Conservation (phyloP, 1,139 yeast species). For the Lodderomyces jiufengensis region DNA sequence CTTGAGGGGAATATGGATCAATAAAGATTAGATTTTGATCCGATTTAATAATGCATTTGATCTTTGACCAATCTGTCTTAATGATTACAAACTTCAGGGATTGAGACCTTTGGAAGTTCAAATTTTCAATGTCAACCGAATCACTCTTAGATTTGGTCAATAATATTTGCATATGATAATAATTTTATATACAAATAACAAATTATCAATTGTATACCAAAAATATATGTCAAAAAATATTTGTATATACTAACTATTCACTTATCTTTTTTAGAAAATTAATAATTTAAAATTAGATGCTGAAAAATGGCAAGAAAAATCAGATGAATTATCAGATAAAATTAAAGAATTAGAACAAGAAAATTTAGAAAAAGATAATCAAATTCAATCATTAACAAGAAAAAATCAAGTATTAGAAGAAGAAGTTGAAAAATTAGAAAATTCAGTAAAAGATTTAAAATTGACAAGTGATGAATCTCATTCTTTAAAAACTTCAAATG, state of each 20-base stretch:
- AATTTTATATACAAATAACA: too few species aligned
- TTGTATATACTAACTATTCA: not conserved
- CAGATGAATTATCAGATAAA: slow-evolving; percentile 78
- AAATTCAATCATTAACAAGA: slow-evolving; percentile 87
- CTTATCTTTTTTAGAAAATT: slow-evolving; percentile 55
- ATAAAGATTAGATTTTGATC: too few species aligned
- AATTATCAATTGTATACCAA: too few species aligned
- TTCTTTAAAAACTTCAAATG: slow-evolving; percentile 84
- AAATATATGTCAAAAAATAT: too few species aligned
- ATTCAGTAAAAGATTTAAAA: slow-evolving; percentile 75
- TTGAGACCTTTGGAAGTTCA: too few species aligned
- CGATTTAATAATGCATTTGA: too few species aligned
- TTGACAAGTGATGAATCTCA: slow-evolving; percentile 91
- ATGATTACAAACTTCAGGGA: not conserved
- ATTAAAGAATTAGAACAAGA: slow-evolving; percentile 92
- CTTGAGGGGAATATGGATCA: too few species aligned
- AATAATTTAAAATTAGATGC: slow-evolving; percentile 89
- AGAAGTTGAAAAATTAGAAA: slow-evolving; percentile 86
- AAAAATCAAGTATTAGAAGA: slow-evolving; percentile 89
- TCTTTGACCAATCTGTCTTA: not conserved
- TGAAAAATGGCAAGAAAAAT: slow-evolving; percentile 95
- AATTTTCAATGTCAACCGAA: too few species aligned
- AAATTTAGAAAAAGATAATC: slow-evolving; percentile 87
- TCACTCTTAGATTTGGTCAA: too few species aligned
- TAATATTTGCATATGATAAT: too few species aligned